These are phyloP conservation scores for Pythium scleroteichum DNA, from an alignment of 352 stramenopile genomes.

Conservation along the genomic window DNA sequence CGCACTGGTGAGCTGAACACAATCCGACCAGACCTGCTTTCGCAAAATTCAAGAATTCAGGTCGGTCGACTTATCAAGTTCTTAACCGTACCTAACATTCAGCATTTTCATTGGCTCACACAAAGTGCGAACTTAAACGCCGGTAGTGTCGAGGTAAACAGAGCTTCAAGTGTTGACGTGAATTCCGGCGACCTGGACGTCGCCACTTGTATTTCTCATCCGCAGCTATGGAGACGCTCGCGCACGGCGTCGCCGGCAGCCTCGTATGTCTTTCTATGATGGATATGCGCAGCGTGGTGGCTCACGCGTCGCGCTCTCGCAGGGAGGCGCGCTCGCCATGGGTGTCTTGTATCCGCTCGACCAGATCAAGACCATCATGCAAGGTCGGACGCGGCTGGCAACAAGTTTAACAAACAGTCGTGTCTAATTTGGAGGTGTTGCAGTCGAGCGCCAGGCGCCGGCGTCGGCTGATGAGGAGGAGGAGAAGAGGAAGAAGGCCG, in stretches of 20 bases:
- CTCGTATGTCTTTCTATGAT: conserved; percentile 36
- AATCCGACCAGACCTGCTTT: background rate
- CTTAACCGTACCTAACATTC: conserved; percentile 4
- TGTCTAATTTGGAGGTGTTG: no score
- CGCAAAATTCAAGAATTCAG: background rate
- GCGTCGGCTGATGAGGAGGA: conserved; percentile 10
- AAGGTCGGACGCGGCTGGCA: conserved; percentile 38
- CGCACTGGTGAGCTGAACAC: background rate
- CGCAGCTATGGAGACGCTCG: conserved; percentile 60
- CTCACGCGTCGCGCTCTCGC: background rate
- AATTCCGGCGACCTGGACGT: no score
- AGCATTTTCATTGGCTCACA: conserved; percentile 4
- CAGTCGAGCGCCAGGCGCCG: conserved; percentile 26
- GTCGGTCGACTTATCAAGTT: background rate
- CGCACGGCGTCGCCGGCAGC: conserved; percentile 64
- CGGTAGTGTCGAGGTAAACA: conserved; percentile 19
- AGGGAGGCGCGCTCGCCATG: conserved; percentile 78
- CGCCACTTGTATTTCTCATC: background rate
- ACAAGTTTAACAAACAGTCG: no score
- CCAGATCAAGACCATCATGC: conserved; percentile 86
- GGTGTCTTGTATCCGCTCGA: conserved; percentile 82
- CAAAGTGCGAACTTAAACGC: background rate
- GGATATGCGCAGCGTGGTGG: background rate
- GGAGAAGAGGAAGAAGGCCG: conserved; percentile 14
- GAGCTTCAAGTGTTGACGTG: conserved; percentile 15